Conservation (phyloP, 164 flowering plant species). For the Echeveria elegans region DNA sequence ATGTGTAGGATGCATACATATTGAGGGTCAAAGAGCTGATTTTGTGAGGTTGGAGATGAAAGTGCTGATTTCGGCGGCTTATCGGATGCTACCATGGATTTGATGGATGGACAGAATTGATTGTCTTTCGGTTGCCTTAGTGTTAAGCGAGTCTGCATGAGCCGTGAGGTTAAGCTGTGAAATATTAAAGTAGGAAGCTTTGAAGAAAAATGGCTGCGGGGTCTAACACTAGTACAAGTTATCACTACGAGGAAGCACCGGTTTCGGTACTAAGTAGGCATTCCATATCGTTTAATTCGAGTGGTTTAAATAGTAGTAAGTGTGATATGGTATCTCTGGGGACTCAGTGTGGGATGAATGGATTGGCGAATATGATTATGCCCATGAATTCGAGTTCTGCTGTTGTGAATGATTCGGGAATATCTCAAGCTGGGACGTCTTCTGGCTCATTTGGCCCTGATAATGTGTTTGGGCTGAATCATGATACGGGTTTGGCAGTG, state of each 20-base stretch:
- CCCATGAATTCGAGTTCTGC: constrained; percentile 27
- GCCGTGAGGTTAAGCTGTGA: background rate
- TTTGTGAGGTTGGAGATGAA: background rate
- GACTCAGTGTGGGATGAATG: constrained; percentile 22
- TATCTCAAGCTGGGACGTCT: constrained; percentile 27
- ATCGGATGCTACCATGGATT: too few relatives aligned
- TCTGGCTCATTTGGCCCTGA: constrained; percentile 42
- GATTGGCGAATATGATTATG: constrained; percentile 24
- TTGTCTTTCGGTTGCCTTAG: too few relatives aligned
- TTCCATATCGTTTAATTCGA: constrained; percentile 45
- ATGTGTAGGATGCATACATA: background rate
- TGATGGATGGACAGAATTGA: too few relatives aligned
- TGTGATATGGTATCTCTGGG: constrained; percentile 38
- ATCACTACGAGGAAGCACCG: constrained; percentile 28
- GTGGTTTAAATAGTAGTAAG: constrained; percentile 30
- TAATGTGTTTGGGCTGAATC: constrained; percentile 48
- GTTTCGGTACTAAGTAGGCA: constrained; percentile 36
- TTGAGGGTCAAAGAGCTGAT: background rate
- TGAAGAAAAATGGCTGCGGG: constrained; percentile 38
- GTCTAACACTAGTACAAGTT: constrained; percentile 45
- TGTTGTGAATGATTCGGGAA: constrained; percentile 21
- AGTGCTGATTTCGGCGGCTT: background rate
- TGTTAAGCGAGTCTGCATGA: too few relatives aligned
- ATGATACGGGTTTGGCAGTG: constrained; percentile 62
- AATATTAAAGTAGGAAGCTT: background rate